A percentile compares a stretch with the other conserved stretches of the same genome.
Conservation (phyloP, 176 grass and related monocot genomes). For the Musa acuminata region DNA sequence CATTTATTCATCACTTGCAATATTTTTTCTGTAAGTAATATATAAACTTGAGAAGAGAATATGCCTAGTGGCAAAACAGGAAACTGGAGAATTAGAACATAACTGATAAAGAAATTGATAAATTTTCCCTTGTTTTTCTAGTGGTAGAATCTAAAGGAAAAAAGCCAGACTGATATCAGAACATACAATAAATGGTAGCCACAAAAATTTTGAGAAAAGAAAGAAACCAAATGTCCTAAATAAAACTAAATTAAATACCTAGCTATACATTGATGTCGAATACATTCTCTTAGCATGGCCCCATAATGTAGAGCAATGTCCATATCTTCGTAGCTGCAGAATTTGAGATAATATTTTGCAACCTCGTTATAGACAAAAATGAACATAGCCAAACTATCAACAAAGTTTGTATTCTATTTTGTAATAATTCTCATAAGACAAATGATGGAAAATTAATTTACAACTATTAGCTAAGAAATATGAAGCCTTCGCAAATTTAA, state of each 20-base stretch:
- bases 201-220: not conserved
- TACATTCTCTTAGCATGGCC: constrained; percentile 94
- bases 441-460: not conserved
- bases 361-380: not conserved
- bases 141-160: not conserved
- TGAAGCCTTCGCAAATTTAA: not conserved
- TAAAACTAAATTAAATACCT: constrained; percentile 38
- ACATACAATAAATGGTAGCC: not conserved
- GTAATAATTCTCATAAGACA: not conserved
- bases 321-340: constrained; percentile 80
- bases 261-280: constrained; percentile 96
- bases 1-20: too few relatives aligned
- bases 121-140: not conserved
- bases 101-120: not conserved
- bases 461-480: not conserved
- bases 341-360: constrained; percentile 2
- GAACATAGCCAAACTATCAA: constrained; percentile 9
- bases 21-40: too few relatives aligned
- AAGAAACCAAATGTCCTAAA: constrained; percentile 4
- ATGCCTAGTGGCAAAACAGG: too few relatives aligned
- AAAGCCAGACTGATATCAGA: not conserved
- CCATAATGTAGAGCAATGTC: constrained; percentile 97
- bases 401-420: not conserved
- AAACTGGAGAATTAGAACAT: not conserved
- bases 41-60: too few relatives aligned